Percentiles rank a stretch among this genome's conserved stretches.
phyloP scores from a whole-genome alignment of 345 rosid species.

The Salix koriyanagi region DNA sequence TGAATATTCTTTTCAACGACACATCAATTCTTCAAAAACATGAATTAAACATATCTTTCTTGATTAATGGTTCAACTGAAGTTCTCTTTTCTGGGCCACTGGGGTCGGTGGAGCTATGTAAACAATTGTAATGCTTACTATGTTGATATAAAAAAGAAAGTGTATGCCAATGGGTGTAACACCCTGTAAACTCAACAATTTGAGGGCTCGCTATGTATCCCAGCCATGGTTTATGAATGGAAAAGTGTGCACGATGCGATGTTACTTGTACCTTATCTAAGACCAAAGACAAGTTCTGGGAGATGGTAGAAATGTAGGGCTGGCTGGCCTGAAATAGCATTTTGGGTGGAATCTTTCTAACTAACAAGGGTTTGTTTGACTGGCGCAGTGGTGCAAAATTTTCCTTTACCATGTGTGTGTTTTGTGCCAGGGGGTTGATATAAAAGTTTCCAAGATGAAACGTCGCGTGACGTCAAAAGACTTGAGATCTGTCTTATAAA shows the following conservation, averaged over 20 bases:
- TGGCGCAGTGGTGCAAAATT: too few relatives aligned
- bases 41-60: background rate
- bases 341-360: background rate
- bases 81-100: background rate
- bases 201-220: background rate
- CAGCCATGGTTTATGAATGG: background rate
- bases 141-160: background rate
- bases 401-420: too few relatives aligned
- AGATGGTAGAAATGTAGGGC: background rate
- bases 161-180: background rate
- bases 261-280: background rate
- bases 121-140: background rate
- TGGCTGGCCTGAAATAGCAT: too few relatives aligned
- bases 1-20: background rate
- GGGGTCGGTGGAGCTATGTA: background rate
- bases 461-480: fast-evolving
- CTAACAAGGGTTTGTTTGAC: too few relatives aligned
- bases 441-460: too few relatives aligned
- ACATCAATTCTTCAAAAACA: background rate
- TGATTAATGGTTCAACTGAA: background rate
- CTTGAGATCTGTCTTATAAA: too few relatives aligned
- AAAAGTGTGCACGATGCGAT: background rate
- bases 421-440: too few relatives aligned
- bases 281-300: background rate
- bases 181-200: background rate